Percentiles rank a stretch among this genome's conserved stretches.
Conservation (phyloP, 2,329 filamentous ascomycete species). For the Teratosphaeriaceae sp. region DNA sequence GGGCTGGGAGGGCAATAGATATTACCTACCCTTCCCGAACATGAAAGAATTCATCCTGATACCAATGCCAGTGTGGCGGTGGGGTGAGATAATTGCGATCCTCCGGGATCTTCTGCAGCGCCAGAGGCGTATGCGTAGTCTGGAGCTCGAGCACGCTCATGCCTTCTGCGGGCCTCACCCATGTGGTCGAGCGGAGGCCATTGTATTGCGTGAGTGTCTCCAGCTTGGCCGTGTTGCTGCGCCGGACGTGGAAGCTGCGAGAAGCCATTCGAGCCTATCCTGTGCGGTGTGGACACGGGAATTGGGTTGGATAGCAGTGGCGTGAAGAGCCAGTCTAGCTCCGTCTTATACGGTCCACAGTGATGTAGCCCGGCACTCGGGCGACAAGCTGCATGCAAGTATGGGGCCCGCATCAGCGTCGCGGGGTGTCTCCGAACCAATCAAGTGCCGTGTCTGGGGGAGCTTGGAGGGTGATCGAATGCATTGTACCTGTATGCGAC, state of each 20-base stretch:
- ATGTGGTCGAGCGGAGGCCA: conserved; percentile 21
- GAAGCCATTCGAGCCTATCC: too few species aligned
- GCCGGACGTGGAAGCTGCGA: conserved; percentile 15
- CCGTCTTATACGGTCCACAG: too few species aligned
- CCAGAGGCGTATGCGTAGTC: conserved; percentile 20
- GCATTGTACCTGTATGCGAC: too few species aligned
- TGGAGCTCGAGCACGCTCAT: conserved; percentile 25
- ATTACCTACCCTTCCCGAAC: conserved; percentile 21
- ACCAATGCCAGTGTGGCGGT: conserved; percentile 21
- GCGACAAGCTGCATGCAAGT: too few species aligned
- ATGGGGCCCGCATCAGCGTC: too few species aligned
- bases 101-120: conserved; percentile 17
- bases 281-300: too few species aligned
- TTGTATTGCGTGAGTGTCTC: conserved; percentile 15
- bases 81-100: conserved; percentile 20
- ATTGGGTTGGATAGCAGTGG: too few species aligned
- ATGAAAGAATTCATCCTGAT: conserved; percentile 24
- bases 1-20: neutral
- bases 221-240: conserved; percentile 10
- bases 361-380: too few species aligned
- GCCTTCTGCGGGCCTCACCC: conserved; percentile 19
- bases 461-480: too few species aligned
- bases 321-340: too few species aligned
- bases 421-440: too few species aligned
- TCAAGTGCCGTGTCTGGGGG: too few species aligned